Evolutionary conservation across 768 basidiomycete species (phyloP).

Genomic region (Boletus edulis): DNA sequence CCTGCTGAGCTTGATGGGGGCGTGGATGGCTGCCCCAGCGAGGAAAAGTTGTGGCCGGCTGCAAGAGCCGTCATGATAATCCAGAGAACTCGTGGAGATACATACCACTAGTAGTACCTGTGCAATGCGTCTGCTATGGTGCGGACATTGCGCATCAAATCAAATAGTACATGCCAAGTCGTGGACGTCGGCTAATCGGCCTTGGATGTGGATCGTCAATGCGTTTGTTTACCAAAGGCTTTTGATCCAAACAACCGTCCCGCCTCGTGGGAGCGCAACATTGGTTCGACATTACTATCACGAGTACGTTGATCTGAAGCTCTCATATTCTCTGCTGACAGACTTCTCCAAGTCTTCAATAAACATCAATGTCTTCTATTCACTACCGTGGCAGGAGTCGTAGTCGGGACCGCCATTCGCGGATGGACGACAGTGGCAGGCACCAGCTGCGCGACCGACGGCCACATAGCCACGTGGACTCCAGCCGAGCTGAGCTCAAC

Average conservation of each 20-base stretch:
- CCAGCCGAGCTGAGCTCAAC: constrained; percentile 10
- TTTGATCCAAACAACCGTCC: constrained; percentile 27
- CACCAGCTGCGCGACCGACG: constrained; percentile 19
- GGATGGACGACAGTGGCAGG: constrained; percentile 13
- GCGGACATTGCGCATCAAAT: constrained; percentile 27
- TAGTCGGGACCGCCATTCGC: constrained; percentile 17
- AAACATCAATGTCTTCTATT: constrained; percentile 18
- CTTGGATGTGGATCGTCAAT: constrained; percentile 15
- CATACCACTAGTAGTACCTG: background rate
- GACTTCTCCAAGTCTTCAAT: background rate
- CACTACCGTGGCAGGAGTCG: constrained; percentile 23
- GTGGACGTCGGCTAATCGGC: constrained; percentile 21
- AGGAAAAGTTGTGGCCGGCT: constrained; percentile 29
- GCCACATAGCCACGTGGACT: constrained; percentile 14
- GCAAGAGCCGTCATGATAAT: constrained; percentile 11
- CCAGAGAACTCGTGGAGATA: constrained; percentile 16
- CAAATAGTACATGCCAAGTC: constrained; percentile 3
- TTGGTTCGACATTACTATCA: background rate
- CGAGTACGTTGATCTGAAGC: background rate
- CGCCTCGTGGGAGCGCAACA: background rate
- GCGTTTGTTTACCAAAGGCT: constrained; percentile 28
- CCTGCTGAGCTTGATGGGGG: constrained; percentile 3
- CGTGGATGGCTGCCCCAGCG: constrained; percentile 5
- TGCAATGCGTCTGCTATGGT: constrained; percentile 21
- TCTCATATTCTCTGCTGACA: background rate